Conservation (phyloP, 805 yeast genomes). For the Kuraishia borneana region DNA sequence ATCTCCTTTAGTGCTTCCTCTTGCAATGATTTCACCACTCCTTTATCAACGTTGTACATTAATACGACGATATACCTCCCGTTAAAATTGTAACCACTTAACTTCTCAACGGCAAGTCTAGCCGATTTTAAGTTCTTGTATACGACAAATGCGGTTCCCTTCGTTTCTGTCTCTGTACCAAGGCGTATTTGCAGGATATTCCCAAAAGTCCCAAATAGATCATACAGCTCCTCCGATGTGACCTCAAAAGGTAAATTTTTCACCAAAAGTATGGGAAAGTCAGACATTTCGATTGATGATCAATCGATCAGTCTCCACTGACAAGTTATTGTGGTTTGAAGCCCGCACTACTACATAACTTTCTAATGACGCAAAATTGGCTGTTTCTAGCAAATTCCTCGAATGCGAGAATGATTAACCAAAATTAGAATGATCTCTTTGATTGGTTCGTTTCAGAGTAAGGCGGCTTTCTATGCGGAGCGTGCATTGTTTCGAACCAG, state of each 20-base stretch:
- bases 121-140: constrained; percentile 39
- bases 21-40: constrained; percentile 12
- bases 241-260: constrained; percentile 48
- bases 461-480: no score
- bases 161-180: constrained; percentile 25
- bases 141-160: constrained; percentile 45
- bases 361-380: no score
- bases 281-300: no score
- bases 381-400: no score
- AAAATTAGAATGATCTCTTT: no score
- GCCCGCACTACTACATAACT: no score
- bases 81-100: constrained; percentile 49
- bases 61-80: constrained; percentile 47
- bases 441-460: no score
- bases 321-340: no score
- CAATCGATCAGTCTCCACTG: no score
- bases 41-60: constrained; percentile 31
- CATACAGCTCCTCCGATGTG: constrained; percentile 33
- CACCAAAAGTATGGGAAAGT: constrained; percentile 30
- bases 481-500: no score
- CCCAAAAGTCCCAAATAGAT: constrained; percentile 44
- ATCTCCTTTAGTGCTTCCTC: constrained; percentile 4
- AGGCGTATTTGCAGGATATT: constrained; percentile 41
- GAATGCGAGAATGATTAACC: no score
- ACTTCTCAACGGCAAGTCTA: constrained; percentile 36